These are phyloP conservation scores for Gaeumannomyces sp. DNA, from an alignment of 2,329 filamentous ascomycete genomes.

Conservation along the genomic window DNA sequence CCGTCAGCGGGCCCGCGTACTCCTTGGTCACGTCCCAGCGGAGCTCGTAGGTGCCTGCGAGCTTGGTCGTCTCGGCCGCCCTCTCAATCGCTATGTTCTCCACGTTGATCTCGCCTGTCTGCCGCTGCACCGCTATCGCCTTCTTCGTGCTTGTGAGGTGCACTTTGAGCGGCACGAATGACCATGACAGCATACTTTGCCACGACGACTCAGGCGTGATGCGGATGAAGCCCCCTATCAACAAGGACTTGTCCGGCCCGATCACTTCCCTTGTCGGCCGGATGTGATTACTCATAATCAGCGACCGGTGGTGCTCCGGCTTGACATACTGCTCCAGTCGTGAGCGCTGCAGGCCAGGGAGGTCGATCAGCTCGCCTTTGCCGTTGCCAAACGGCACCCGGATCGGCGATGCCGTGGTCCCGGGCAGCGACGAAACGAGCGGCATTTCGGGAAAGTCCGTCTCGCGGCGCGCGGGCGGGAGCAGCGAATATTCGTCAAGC, in stretches of 20 bases:
- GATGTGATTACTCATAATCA: constrained; percentile 75
- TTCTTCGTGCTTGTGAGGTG: constrained; percentile 79
- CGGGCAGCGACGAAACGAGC: constrained; percentile 76
- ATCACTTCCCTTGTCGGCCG: constrained; percentile 67
- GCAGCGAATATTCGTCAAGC: constrained; percentile 46
- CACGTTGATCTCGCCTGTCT: constrained; percentile 53
- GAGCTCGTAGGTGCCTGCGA: constrained; percentile 70
- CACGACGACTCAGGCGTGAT: constrained; percentile 69
- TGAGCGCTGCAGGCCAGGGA: constrained; percentile 76
- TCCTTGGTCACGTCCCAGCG: constrained; percentile 77
- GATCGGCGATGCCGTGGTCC: constrained; percentile 93
- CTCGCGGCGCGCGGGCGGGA: constrained; percentile 71
- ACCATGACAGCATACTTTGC: constrained; percentile 65
- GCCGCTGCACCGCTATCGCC: constrained; percentile 65
- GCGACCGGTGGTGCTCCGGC: constrained; percentile 54
- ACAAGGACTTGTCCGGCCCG: constrained; percentile 70
- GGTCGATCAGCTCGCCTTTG: constrained; percentile 84
- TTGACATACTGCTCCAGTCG: constrained; percentile 66
- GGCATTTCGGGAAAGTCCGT: constrained; percentile 78
- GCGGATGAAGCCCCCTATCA: constrained; percentile 80
- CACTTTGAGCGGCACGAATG: constrained; percentile 71
- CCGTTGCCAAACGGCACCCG: constrained; percentile 82
- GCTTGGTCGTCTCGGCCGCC: constrained; percentile 50
- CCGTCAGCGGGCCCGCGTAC: constrained; percentile 67
- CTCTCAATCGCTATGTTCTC: constrained; percentile 57